Percentiles rank a stretch among this genome's conserved stretches.
These are phyloP conservation scores for Epichloe aotearoae DNA, from an alignment of 2,329 filamentous ascomycete genomes.

Conservation along the genomic window DNA sequence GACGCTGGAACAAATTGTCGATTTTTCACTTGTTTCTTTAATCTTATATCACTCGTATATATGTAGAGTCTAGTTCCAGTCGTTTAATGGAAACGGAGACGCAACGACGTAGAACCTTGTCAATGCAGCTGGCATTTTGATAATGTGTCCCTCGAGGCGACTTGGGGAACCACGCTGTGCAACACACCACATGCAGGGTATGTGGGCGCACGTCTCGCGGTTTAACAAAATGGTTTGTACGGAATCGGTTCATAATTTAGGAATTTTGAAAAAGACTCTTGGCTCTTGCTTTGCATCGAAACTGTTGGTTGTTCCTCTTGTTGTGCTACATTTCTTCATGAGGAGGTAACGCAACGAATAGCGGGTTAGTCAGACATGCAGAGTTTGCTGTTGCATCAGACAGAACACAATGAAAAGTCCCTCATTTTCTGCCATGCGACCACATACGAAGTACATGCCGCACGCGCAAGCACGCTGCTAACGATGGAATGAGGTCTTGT, in stretches of 20 bases:
- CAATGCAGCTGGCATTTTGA: slow-evolving; percentile 3
- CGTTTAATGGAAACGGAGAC: slow-evolving; percentile 10
- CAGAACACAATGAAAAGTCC: too few species aligned
- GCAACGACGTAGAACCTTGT: slow-evolving; percentile 12
- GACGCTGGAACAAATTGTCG: not conserved
- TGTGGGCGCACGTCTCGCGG: slow-evolving; percentile 5
- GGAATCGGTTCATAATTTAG: slow-evolving; percentile 1
- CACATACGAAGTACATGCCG: too few species aligned
- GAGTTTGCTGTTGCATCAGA: too few species aligned
- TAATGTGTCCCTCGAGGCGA: not conserved
- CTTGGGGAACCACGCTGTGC: slow-evolving; percentile 2
- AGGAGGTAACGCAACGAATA: too few species aligned
- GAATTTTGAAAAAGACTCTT: not conserved
- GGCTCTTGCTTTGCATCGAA: not conserved
- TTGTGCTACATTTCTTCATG: not conserved
- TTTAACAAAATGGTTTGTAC: slow-evolving; percentile 6
- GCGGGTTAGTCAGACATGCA: too few species aligned
- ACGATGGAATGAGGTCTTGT: too few species aligned
- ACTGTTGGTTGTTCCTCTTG: not conserved
- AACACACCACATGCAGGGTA: not conserved
- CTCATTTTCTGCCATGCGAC: too few species aligned
- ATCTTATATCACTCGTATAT: slow-evolving; percentile 7
- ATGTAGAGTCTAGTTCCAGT: slow-evolving; percentile 9
- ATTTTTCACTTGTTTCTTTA: not conserved
- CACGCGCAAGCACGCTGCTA: too few species aligned